Percentiles rank a stretch among this genome's conserved stretches.
Conservation (phyloP, 2,329 filamentous ascomycete genomes). For the Byssoonygena ceratinophila region DNA sequence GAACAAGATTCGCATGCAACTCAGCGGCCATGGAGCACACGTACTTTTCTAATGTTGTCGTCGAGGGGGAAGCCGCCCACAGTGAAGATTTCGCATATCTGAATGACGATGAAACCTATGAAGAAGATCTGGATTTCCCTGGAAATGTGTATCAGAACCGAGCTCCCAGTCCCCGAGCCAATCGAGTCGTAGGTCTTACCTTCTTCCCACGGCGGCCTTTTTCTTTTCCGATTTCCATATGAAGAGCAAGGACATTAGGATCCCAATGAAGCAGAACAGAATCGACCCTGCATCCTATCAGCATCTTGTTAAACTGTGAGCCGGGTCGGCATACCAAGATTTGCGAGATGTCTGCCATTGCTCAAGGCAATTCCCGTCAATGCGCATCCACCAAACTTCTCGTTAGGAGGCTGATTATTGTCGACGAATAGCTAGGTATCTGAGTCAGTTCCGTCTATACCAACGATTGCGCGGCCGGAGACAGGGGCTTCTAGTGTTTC, state of each 20-base stretch:
- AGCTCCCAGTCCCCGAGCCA: not conserved
- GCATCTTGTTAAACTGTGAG: no score
- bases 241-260: conserved; percentile 56
- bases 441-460: conserved; percentile 15
- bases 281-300: conserved; percentile 59
- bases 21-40: conserved; percentile 36
- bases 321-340: conserved; percentile 61
- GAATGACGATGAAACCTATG: conserved; percentile 70
- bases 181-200: conserved; percentile 44
- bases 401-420: conserved; percentile 48
- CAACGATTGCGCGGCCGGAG: not conserved
- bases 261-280: conserved; percentile 65
- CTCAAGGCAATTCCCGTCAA: conserved; percentile 65
- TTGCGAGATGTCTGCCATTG: conserved; percentile 57
- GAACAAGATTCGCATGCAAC: not conserved
- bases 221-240: conserved; percentile 77
- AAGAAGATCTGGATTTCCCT: conserved; percentile 98
- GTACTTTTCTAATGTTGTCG: conserved; percentile 53
- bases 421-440: conserved; percentile 57
- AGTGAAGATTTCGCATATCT: conserved; percentile 93
- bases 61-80: conserved; percentile 77
- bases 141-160: conserved; percentile 11
- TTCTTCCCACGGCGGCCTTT: conserved; percentile 83
- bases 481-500: not conserved
- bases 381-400: conserved; percentile 58